A percentile compares a stretch with the other conserved stretches of the same genome.
phyloP scores from a whole-genome alignment of 1,284 basidiomycete genomes.

The Malassezia psittaci region DNA sequence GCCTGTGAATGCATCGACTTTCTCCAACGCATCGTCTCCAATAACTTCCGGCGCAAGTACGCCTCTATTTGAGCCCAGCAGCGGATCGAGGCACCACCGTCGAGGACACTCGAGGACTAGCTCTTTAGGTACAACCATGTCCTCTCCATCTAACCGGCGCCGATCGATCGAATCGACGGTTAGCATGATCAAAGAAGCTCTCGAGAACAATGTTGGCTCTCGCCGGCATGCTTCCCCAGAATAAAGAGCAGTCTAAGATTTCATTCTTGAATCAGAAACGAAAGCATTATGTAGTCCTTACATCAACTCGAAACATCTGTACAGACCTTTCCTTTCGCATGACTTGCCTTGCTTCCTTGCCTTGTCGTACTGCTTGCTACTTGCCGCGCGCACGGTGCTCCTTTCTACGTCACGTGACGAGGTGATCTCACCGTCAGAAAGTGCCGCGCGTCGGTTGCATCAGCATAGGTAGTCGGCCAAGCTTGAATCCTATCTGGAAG shows the following conservation, averaged over 20 bases:
- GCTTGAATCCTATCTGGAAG: no score
- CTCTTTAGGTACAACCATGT: conserved; percentile 90
- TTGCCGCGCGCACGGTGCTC: no score
- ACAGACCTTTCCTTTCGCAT: no score
- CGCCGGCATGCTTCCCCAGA: not conserved
- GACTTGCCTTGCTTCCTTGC: no score
- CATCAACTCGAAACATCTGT: no score
- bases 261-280: no score
- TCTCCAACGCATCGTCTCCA: not conserved
- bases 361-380: no score
- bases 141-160: conserved; percentile 81
- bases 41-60: not conserved
- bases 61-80: not conserved
- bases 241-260: no score
- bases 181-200: conserved; percentile 66
- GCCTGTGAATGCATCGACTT: conserved; percentile 44
- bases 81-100: conserved; percentile 32
- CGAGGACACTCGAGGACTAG: conserved; percentile 75
- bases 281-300: no score
- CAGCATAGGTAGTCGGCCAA: no score
- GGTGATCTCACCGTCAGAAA: not conserved
- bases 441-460: conserved; percentile 3
- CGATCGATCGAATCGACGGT: conserved; percentile 91
- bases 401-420: no score
- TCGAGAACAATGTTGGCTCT: conserved; percentile 17